Evolutionary conservation across 2,329 filamentous ascomycete genomes (phyloP).

Genomic region (Sclerotinia spermophila): DNA sequence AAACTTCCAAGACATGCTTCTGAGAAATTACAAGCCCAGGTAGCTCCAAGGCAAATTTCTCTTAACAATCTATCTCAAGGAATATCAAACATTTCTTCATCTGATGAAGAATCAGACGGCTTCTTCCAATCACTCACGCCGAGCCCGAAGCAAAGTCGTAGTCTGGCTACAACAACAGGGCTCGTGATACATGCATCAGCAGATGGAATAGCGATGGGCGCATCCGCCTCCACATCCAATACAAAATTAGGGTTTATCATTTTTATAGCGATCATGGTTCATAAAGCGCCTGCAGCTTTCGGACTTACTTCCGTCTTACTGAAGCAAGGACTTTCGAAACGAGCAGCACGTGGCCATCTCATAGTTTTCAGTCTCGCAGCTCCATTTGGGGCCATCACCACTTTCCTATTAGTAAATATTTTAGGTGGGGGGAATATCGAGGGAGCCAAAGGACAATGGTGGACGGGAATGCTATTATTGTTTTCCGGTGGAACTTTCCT

Average conservation of each 20-base stretch:
- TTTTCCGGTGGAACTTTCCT: constrained; percentile 96
- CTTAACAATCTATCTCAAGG: constrained; percentile 71
- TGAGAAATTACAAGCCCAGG: constrained; percentile 59
- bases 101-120: constrained; percentile 52
- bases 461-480: constrained; percentile 87
- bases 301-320: constrained; percentile 86
- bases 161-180: constrained; percentile 81
- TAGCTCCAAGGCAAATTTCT: constrained; percentile 78
- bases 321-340: constrained; percentile 86
- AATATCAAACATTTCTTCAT: constrained; percentile 38
- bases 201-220: constrained; percentile 93
- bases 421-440: constrained; percentile 59
- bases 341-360: constrained; percentile 77
- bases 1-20: constrained; percentile 71
- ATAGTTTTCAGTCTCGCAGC: constrained; percentile 90
- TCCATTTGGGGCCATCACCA: constrained; percentile 77
- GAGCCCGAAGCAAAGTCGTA: constrained; percentile 56
- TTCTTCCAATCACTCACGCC: constrained; percentile 58
- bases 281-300: constrained; percentile 95
- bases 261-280: constrained; percentile 94
- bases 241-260: constrained; percentile 82
- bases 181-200: constrained; percentile 95
- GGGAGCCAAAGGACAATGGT: constrained; percentile 63
- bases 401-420: constrained; percentile 75
- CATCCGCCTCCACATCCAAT: constrained; percentile 72